A percentile compares a stretch with the other conserved stretches of the same genome.
Evolutionary conservation across 768 basidiomycete genomes (phyloP).

Genomic region (Pulveroboletus sp.): DNA sequence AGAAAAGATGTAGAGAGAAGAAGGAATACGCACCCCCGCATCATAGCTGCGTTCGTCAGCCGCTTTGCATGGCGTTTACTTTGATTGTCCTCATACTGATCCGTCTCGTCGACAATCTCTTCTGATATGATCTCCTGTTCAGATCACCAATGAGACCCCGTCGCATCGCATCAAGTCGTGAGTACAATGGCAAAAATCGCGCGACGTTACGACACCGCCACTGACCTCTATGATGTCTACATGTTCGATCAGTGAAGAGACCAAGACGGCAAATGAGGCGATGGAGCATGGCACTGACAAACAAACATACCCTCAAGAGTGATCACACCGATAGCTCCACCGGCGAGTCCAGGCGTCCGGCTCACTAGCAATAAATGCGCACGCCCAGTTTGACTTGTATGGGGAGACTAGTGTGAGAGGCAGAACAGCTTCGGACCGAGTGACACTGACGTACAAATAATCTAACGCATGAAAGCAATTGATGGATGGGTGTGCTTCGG

Average conservation of each 20-base stretch:
- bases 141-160: neutral
- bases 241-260: neutral
- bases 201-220: neutral
- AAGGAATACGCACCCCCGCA: constrained; percentile 56
- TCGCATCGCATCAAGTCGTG: neutral
- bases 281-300: too few relatives aligned
- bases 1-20: neutral
- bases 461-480: constrained; percentile 95
- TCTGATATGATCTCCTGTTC: constrained; percentile 88
- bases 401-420: constrained; percentile 1
- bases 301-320: constrained; percentile 66
- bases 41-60: constrained; percentile 65
- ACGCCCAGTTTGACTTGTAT: constrained; percentile 90
- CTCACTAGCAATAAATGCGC: constrained; percentile 88
- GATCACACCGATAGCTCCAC: constrained; percentile 88
- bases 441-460: constrained; percentile 59
- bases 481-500: constrained; percentile 83
- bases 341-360: constrained; percentile 71
- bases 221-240: constrained; percentile 70
- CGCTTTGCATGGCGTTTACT: constrained; percentile 71
- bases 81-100: constrained; percentile 83
- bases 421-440: neutral
- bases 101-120: constrained; percentile 95
- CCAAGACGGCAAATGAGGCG: neutral
- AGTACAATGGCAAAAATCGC: neutral